These are phyloP conservation scores for Musa balbisiana DNA, from an alignment of 202 grass and related monocot species.

Conservation along the genomic window DNA sequence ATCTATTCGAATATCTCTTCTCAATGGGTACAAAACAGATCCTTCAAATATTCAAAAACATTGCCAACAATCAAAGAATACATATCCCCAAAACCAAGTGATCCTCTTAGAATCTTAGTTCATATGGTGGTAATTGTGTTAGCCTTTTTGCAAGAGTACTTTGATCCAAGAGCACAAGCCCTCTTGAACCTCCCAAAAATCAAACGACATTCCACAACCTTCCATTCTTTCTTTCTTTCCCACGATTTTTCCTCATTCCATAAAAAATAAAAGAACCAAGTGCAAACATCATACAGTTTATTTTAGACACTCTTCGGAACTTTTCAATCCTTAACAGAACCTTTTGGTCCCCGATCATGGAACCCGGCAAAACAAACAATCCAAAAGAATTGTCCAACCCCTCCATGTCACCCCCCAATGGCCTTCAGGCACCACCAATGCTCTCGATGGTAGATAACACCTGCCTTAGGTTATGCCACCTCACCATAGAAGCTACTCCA, in stretches of 20 bases:
- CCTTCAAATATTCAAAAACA: background rate
- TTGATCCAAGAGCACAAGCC: background rate
- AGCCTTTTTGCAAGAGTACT: background rate
- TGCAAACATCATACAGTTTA: background rate
- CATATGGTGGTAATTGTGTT: no score
- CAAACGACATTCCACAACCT: background rate
- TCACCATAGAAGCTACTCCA: constrained; percentile 71
- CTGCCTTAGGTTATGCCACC: constrained; percentile 66
- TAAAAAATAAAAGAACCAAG: background rate
- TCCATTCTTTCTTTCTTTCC: background rate
- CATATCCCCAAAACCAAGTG: background rate
- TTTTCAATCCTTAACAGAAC: constrained; percentile 72
- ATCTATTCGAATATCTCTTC: background rate
- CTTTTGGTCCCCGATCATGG: constrained; percentile 81
- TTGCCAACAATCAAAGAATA: background rate
- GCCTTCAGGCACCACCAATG: constrained; percentile 61
- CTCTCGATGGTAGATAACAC: constrained; percentile 90
- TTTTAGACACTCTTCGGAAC: no score
- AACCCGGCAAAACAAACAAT: constrained; percentile 71
- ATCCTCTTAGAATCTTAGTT: no score
- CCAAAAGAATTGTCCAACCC: constrained; percentile 54
- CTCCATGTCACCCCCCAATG: constrained; percentile 48
- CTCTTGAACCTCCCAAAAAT: background rate
- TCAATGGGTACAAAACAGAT: background rate
- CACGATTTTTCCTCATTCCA: background rate